These are phyloP conservation scores for Gonium pectorale DNA, from an alignment of 139 green algal species.

Conservation along the genomic window DNA sequence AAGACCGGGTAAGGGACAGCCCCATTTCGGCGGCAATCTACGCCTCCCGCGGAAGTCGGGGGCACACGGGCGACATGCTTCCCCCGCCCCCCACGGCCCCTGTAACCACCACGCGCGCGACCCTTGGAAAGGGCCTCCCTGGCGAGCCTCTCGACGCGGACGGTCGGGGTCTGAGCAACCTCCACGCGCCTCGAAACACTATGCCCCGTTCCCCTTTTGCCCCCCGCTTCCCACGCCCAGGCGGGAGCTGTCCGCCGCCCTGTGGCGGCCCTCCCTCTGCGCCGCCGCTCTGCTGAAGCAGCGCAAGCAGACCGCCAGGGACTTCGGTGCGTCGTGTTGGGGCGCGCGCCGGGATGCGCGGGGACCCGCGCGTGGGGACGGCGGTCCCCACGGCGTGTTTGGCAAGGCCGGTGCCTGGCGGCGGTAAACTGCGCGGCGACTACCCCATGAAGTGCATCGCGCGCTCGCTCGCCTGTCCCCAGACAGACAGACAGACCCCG, in stretches of 20 bases:
- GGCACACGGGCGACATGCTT: not conserved
- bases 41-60: not conserved
- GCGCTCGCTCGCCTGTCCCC: not conserved
- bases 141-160: too few species aligned
- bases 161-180: not conserved
- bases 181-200: not conserved
- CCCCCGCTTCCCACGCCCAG: slow-evolving; percentile 14
- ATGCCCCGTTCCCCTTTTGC: too few species aligned
- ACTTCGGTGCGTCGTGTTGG: slow-evolving; percentile 30
- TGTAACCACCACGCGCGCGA: not conserved
- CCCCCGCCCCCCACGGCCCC: not conserved
- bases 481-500: too few species aligned
- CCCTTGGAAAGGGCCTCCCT: not conserved
- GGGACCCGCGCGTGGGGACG: not conserved
- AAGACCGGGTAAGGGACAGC: slow-evolving; percentile 10
- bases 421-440: too few species aligned
- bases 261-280: slow-evolving; percentile 46
- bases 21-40: not conserved
- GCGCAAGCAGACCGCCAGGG: slow-evolving; percentile 26
- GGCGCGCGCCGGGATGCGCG: not conserved
- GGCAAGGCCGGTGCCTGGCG: not conserved
- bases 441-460: not conserved
- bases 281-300: slow-evolving; percentile 48
- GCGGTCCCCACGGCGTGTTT: too few species aligned
- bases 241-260: slow-evolving; percentile 49